A percentile compares a stretch with the other conserved stretches of the same genome.
Evolutionary conservation across 2,329 filamentous ascomycete genomes (phyloP).

Genomic region (Colletotrichum noveboracense): DNA sequence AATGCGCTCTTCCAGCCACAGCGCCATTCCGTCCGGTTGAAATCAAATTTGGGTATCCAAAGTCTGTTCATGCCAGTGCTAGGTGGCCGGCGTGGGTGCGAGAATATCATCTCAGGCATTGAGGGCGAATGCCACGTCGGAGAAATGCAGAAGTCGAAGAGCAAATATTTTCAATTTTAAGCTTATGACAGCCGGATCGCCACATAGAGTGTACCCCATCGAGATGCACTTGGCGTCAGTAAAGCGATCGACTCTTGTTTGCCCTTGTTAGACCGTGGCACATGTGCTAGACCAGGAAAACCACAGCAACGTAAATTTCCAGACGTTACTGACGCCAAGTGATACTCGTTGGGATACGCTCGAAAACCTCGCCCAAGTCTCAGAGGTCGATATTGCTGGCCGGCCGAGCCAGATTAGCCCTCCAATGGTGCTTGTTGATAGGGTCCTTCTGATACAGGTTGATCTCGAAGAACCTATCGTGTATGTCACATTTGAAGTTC

Average conservation of each 20-base stretch:
- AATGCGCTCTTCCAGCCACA: background rate
- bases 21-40: background rate
- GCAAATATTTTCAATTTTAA: background rate
- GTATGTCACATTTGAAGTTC: slow-evolving; percentile 47
- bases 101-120: background rate
- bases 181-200: background rate
- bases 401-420: slow-evolving; percentile 45
- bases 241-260: background rate
- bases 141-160: background rate
- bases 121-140: background rate
- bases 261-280: background rate
- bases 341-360: background rate
- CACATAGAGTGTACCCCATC: background rate
- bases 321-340: background rate
- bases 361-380: background rate
- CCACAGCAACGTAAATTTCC: background rate
- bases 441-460: slow-evolving; percentile 55
- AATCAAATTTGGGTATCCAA: background rate
- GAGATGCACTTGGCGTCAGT: background rate
- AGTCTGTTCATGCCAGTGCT: background rate
- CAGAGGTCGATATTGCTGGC: slow-evolving; percentile 41
- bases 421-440: slow-evolving; percentile 49
- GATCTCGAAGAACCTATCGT: slow-evolving; percentile 53
- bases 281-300: background rate
- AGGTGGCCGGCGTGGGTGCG: background rate